A percentile compares a stretch with the other conserved stretches of the same genome.
phyloP scores from a whole-genome alignment of 23 red algal genomes.

The Pyropia yezoensis region DNA sequence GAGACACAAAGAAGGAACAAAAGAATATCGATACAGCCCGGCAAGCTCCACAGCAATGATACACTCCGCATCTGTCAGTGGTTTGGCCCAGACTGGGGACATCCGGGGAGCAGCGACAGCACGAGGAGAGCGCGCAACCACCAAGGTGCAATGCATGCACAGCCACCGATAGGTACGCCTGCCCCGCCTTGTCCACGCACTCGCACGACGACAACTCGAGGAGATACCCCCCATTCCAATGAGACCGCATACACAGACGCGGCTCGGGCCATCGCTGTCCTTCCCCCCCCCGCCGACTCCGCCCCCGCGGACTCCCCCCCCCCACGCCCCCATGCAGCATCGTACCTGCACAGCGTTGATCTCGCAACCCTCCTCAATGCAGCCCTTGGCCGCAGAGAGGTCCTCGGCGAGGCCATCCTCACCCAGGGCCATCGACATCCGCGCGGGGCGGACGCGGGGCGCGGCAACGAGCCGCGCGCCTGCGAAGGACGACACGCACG shows the following conservation, averaged over 20 bases:
- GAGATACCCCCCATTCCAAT: too few relatives aligned
- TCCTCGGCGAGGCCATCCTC: slow-evolving; percentile 63
- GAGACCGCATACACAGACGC: background rate
- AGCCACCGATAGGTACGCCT: too few relatives aligned
- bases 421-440: slow-evolving; percentile 38
- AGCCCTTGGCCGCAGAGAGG: slow-evolving; percentile 36
- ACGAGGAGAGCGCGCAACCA: too few relatives aligned
- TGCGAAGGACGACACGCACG: too few relatives aligned
- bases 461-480: background rate
- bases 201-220: too few relatives aligned
- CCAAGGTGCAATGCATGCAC: too few relatives aligned
- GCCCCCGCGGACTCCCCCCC: background rate
- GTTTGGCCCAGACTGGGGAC: too few relatives aligned
- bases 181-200: too few relatives aligned
- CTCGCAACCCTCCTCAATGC: slow-evolving; percentile 71
- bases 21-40: too few relatives aligned
- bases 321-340: background rate
- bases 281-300: background rate
- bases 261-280: background rate
- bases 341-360: slow-evolving; percentile 40
- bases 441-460: background rate
- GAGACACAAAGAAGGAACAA: background rate
- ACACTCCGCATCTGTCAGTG: too few relatives aligned
- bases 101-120: too few relatives aligned
- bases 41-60: too few relatives aligned